These are phyloP conservation scores for Geosmithia putterillii DNA, from an alignment of 2,329 filamentous ascomycete genomes.

Conservation along the genomic window DNA sequence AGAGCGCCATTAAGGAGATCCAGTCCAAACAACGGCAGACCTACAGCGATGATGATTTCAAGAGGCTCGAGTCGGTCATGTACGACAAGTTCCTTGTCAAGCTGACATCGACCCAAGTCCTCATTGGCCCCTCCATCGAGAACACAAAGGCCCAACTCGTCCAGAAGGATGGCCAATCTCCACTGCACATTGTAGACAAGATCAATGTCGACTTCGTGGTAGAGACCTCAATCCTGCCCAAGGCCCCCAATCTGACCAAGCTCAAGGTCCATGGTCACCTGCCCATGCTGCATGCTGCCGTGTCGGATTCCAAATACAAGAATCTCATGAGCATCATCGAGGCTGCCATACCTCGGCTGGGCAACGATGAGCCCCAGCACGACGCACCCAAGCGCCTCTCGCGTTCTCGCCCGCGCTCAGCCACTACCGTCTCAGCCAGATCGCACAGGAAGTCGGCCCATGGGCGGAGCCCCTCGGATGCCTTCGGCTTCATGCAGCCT, in stretches of 20 bases:
- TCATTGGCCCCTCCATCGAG: conserved; percentile 88
- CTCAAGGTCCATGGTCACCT: conserved; percentile 85
- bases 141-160: conserved; percentile 75
- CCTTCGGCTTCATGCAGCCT: conserved; percentile 61
- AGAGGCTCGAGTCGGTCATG: conserved; percentile 81
- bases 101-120: conserved; percentile 83
- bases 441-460: conserved; percentile 29
- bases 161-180: conserved; percentile 52
- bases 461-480: conserved; percentile 52
- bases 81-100: conserved; percentile 96
- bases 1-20: conserved; percentile 77
- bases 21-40: conserved; percentile 81
- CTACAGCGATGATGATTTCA: conserved; percentile 82
- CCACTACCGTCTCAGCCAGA: conserved; percentile 31
- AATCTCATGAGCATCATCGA: conserved; percentile 92
- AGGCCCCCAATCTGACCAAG: conserved; percentile 84
- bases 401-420: conserved; percentile 26
- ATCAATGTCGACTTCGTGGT: conserved; percentile 97
- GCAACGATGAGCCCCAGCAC: conserved; percentile 7
- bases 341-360: conserved; percentile 80
- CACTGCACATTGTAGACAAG: conserved; percentile 83
- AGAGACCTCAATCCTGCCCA: conserved; percentile 94
- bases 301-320: conserved; percentile 96
- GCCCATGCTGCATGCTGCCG: conserved; percentile 79
- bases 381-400: conserved; percentile 10